These are phyloP conservation scores for Pleurotus sapidus DNA, from an alignment of 768 basidiomycete genomes.

Conservation along the genomic window DNA sequence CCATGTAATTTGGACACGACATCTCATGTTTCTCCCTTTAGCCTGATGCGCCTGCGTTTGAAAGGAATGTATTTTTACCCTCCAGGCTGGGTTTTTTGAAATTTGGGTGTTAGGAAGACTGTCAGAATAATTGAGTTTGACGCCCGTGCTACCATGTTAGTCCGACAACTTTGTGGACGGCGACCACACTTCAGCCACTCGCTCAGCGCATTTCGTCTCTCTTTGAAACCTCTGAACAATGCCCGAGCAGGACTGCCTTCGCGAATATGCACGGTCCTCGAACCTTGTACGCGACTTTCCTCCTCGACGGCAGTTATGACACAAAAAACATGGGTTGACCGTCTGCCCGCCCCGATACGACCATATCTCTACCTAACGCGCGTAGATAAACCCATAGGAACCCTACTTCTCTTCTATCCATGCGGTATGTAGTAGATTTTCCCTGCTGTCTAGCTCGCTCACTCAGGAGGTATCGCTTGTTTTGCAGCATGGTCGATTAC, in stretches of 20 bases:
- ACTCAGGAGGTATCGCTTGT: constrained; percentile 5
- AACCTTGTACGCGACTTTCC: background rate
- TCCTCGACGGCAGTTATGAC: background rate
- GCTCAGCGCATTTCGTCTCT: background rate
- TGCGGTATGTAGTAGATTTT: constrained; percentile 62
- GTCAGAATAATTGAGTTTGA: background rate
- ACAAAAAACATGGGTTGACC: constrained; percentile 61
- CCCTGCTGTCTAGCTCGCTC: background rate
- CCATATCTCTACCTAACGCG: constrained; percentile 89
- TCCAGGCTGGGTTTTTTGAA: background rate
- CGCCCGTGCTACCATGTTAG: background rate
- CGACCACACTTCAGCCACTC: background rate
- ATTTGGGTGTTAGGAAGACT: background rate
- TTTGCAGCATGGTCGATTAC: constrained; percentile 95
- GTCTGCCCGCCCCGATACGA: constrained; percentile 50
- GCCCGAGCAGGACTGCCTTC: background rate
- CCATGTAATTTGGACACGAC: constrained; percentile 14
- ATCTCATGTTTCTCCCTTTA: background rate
- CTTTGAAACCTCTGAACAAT: background rate
- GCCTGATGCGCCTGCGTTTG: background rate
- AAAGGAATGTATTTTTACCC: background rate
- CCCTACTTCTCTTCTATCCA: constrained; percentile 87
- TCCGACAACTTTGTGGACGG: constrained; percentile 5
- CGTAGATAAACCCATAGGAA: constrained; percentile 96
- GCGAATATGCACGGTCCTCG: background rate